Evolutionary conservation across 1,284 basidiomycete species (phyloP).

Genomic region (Flammula alnicola): DNA sequence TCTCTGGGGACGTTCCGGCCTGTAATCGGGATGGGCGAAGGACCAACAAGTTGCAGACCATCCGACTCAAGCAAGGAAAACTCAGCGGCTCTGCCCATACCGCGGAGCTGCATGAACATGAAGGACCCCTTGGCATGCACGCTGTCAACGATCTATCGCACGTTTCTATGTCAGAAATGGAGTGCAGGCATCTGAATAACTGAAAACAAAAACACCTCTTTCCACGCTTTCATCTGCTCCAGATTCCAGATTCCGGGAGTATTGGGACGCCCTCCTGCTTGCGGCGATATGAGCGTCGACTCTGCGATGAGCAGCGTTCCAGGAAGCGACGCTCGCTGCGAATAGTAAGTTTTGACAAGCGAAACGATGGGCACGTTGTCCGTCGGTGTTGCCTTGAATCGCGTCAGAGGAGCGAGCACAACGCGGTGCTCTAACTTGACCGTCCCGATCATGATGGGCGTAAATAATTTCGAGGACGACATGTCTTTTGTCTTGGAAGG

Average conservation of each 20-base stretch:
- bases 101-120: slow-evolving; percentile 55
- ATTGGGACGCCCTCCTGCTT: slow-evolving; percentile 33
- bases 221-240: slow-evolving; percentile 45
- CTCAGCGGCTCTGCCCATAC: slow-evolving; percentile 46
- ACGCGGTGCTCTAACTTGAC: slow-evolving; percentile 27
- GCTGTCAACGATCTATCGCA: slow-evolving; percentile 34
- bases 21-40: slow-evolving; percentile 21
- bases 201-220: slow-evolving; percentile 28
- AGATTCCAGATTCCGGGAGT: slow-evolving; percentile 43
- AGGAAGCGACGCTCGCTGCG: slow-evolving; percentile 37
- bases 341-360: slow-evolving; percentile 41
- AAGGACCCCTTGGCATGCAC: slow-evolving; percentile 46
- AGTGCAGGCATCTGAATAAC: background rate
- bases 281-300: slow-evolving; percentile 37
- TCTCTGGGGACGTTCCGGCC: slow-evolving; percentile 16
- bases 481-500: too few relatives aligned
- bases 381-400: slow-evolving; percentile 19
- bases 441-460: slow-evolving; percentile 26
- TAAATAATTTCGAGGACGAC: slow-evolving; percentile 22
- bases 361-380: slow-evolving; percentile 36
- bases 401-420: slow-evolving; percentile 28
- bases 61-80: slow-evolving; percentile 32
- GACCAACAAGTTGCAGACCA: slow-evolving; percentile 16
- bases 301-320: slow-evolving; percentile 47
- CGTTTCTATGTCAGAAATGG: background rate